Conservation (phyloP, 441 rosid species). For the Pelargonium cotyledonis region DNA sequence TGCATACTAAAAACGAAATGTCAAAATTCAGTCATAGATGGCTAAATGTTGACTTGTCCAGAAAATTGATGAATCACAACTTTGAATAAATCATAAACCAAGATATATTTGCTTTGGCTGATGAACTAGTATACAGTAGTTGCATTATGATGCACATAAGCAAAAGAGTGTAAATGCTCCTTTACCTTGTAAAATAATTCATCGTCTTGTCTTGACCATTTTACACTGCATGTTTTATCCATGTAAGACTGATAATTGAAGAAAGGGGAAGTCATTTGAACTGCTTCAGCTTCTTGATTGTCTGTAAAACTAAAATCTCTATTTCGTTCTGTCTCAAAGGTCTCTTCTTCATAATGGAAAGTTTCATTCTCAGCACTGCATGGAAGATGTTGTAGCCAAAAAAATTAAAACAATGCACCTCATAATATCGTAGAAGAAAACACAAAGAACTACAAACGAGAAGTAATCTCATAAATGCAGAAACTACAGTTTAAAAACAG, state of each 20-base stretch:
- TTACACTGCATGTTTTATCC: conserved; percentile 49
- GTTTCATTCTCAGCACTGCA: conserved; percentile 36
- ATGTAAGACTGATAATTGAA: conserved; percentile 70
- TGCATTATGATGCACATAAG: no score
- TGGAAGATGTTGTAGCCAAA: conserved; percentile 9
- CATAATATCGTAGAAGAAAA: neutral
- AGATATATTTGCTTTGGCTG: no score
- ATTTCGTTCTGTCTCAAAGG: conserved; percentile 32
- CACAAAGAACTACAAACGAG: neutral
- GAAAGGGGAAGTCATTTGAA: conserved; percentile 25
- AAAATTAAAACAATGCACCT: conserved; percentile 12
- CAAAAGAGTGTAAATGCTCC: no score
- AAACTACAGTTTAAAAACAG: neutral
- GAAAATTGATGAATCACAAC: no score
- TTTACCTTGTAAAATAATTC: conserved; percentile 59
- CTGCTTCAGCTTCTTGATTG: conserved; percentile 20
- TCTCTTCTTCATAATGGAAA: conserved; percentile 37
- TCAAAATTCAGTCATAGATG: no score
- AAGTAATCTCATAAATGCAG: no score
- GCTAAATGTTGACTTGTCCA: no score
- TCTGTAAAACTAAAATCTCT: conserved; percentile 19
- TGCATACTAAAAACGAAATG: no score
- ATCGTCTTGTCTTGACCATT: conserved; percentile 88
- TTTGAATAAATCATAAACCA: no score
- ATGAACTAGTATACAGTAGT: no score